phyloP scores from a whole-genome alignment of 2,329 filamentous ascomycete genomes.

The Pseudocercospora vitis region DNA sequence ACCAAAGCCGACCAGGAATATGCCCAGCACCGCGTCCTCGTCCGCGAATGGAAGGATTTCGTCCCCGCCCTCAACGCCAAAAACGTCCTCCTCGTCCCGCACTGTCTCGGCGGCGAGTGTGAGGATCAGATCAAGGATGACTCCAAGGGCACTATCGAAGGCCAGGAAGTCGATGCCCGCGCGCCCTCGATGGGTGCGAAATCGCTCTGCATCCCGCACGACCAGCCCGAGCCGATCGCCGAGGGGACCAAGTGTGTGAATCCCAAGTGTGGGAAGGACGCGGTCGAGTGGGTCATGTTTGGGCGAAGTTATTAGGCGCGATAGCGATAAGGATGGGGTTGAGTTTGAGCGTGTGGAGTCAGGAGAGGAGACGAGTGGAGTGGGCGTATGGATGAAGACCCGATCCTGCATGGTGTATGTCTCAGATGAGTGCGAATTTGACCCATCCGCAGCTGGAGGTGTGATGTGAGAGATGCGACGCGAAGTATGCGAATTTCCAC shows the following conservation, averaged over 20 bases:
- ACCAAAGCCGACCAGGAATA: conserved; percentile 74
- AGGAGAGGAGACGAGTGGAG: background rate
- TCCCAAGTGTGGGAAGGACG: conserved; percentile 74
- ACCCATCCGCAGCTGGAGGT: background rate
- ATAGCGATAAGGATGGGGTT: background rate
- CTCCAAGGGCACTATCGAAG: conserved; percentile 72
- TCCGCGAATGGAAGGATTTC: conserved; percentile 88
- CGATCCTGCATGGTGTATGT: too few species aligned
- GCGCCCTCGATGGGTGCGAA: conserved; percentile 76
- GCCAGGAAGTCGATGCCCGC: conserved; percentile 65
- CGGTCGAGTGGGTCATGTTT: conserved; percentile 91
- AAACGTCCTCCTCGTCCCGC: conserved; percentile 89
- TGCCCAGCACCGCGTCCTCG: conserved; percentile 73
- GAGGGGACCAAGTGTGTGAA: conserved; percentile 87
- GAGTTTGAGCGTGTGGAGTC: background rate
- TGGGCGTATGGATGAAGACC: background rate
- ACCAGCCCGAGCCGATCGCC: conserved; percentile 74
- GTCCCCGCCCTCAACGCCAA: conserved; percentile 85
- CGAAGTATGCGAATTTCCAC: too few species aligned
- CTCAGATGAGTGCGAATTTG: too few species aligned
- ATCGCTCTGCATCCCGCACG: conserved; percentile 75
- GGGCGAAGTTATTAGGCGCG: conserved; percentile 59
- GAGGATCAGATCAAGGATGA: conserved; percentile 95
- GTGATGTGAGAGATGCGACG: background rate
- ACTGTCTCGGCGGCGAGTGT: conserved; percentile 80